These are phyloP conservation scores for Trichophyton schoenleinii DNA, from an alignment of 2,329 filamentous ascomycete genomes.

Conservation along the genomic window DNA sequence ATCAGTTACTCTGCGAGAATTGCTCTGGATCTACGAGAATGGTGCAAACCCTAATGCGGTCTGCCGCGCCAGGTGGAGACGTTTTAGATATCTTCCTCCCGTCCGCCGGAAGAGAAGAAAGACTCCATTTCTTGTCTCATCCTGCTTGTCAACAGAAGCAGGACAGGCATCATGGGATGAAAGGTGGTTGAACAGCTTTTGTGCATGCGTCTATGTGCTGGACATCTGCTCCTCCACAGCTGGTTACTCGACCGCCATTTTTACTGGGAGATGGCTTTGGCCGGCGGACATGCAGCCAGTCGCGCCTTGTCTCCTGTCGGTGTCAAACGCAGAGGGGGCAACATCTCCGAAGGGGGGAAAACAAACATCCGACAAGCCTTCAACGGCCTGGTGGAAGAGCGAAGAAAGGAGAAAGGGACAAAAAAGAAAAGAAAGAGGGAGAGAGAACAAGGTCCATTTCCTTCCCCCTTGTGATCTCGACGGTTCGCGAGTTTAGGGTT, in stretches of 20 bases:
- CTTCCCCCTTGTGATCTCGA: neutral
- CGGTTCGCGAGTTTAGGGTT: neutral
- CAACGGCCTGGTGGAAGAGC: neutral
- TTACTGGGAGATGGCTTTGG: neutral
- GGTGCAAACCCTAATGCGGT: neutral
- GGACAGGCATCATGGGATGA: neutral
- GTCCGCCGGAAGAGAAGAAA: neutral
- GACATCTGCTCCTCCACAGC: neutral
- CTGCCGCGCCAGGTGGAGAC: neutral
- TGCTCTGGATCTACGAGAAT: neutral
- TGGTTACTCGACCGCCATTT: neutral
- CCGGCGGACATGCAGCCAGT: neutral
- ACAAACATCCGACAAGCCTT: neutral
- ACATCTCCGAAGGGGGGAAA: neutral
- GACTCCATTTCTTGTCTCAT: too few relatives aligned
- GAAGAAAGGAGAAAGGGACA: neutral
- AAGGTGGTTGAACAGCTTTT: neutral
- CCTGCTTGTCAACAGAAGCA: neutral
- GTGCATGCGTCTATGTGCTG: neutral
- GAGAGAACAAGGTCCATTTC: too few relatives aligned
- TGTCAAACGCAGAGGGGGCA: neutral
- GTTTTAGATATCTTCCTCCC: neutral
- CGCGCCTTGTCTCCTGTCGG: neutral
- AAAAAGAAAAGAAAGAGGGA: neutral
- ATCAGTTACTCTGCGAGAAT: neutral